phyloP scores from a whole-genome alignment of 345 rosid species.

The Abelmoschus esculentus region DNA sequence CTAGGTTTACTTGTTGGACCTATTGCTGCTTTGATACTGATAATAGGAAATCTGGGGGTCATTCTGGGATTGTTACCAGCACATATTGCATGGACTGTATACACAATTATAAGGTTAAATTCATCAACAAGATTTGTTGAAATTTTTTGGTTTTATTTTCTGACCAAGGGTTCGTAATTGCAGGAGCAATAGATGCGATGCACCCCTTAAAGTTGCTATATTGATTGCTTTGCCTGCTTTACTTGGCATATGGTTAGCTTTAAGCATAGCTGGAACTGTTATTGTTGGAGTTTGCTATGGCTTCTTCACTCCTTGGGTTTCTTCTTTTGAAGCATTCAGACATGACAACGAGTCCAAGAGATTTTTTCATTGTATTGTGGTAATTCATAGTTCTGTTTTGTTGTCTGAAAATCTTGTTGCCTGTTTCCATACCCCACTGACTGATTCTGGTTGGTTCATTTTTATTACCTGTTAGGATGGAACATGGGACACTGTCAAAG shows the following conservation, averaged over 20 bases:
- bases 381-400: slow-evolving; percentile 15
- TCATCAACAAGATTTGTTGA: background rate
- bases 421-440: background rate
- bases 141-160: background rate
- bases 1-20: slow-evolving; percentile 74
- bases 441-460: background rate
- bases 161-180: background rate
- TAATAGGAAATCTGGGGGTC: slow-evolving; percentile 59
- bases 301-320: slow-evolving; percentile 76
- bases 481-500: slow-evolving; percentile 68
- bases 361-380: slow-evolving; percentile 60
- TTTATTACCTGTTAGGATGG: slow-evolving; percentile 49
- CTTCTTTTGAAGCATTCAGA: slow-evolving; percentile 81
- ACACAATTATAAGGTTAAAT: slow-evolving; percentile 45
- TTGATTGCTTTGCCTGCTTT: slow-evolving; percentile 52
- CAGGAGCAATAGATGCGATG: slow-evolving; percentile 57
- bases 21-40: slow-evolving; percentile 54
- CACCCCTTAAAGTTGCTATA: slow-evolving; percentile 56
- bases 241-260: slow-evolving; percentile 38
- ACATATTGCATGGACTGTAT: slow-evolving; percentile 64
- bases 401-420: background rate
- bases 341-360: slow-evolving; percentile 46
- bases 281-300: slow-evolving; percentile 77
- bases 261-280: slow-evolving; percentile 59
- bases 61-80: slow-evolving; percentile 65